phyloP scores from a whole-genome alignment of 257 asterid species.

The Asclepias syriaca region DNA sequence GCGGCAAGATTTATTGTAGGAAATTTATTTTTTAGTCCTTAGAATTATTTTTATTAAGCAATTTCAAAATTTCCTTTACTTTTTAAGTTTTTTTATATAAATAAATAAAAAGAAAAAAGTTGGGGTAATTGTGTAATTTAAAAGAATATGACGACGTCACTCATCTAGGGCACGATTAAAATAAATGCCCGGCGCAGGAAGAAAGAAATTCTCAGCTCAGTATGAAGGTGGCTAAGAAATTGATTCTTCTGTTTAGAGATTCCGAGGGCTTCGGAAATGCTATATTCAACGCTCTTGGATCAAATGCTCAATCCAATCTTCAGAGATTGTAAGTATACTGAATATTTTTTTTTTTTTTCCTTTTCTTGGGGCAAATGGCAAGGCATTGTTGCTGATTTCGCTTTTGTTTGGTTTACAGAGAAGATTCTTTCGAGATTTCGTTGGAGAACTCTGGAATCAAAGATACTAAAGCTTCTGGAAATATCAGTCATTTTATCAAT shows the following conservation, averaged over 20 bases:
- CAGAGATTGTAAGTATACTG: constrained; percentile 38
- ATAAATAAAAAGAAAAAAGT: neutral
- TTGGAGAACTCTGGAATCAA: constrained; percentile 59
- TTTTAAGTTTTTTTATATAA: too few relatives aligned
- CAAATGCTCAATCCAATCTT: constrained; percentile 36
- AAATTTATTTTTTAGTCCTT: neutral
- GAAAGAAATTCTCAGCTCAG: neutral
- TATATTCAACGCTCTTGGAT: constrained; percentile 44
- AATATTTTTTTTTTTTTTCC: neutral
- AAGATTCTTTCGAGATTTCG: constrained; percentile 52
- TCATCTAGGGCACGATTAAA: too few relatives aligned
- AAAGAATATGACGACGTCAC: neutral
- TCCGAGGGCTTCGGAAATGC: constrained; percentile 49
- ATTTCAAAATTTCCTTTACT: too few relatives aligned
- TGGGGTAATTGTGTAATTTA: neutral
- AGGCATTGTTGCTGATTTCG: neutral
- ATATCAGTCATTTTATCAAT: constrained; percentile 45
- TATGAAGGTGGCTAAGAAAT: constrained; percentile 38
- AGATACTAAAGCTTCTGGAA: constrained; percentile 50
- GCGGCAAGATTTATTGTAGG: neutral
- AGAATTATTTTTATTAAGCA: too few relatives aligned
- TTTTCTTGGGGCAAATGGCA: neutral
- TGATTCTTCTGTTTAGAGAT: constrained; percentile 57
- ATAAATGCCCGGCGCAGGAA: neutral
- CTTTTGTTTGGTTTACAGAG: constrained; percentile 31